A percentile compares a stretch with the other conserved stretches of the same genome.
phyloP scores from a whole-genome alignment of 2,329 filamentous ascomycete genomes.

The Microsporum canis region DNA sequence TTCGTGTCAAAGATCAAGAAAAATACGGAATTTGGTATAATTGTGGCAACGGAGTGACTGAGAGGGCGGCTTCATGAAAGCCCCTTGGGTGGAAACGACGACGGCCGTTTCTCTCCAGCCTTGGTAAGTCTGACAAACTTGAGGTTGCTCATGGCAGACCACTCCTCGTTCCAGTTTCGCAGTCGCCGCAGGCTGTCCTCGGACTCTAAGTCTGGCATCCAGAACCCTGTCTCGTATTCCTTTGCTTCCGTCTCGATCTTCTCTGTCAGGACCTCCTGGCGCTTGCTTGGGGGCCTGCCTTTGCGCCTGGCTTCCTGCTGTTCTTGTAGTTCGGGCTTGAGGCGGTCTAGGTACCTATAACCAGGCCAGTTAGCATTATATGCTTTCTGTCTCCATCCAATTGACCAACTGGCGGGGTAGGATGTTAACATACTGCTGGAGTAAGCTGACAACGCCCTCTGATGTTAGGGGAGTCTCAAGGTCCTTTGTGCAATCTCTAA shows the following conservation, averaged over 20 bases:
- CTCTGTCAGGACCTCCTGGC: conserved; percentile 65
- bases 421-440: background rate
- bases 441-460: background rate
- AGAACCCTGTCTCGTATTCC: conserved; percentile 75
- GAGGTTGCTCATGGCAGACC: conserved; percentile 65
- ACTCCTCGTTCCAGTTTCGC: conserved; percentile 68
- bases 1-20: background rate
- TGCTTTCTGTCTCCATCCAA: background rate
- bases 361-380: background rate
- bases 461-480: conserved; percentile 20
- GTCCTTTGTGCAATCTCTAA: conserved; percentile 46
- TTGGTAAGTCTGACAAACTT: conserved; percentile 65
- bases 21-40: background rate
- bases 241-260: conserved; percentile 59
- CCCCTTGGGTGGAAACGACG: conserved; percentile 65
- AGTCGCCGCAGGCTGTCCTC: conserved; percentile 54
- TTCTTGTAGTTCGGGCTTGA: conserved; percentile 28
- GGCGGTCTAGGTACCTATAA: conserved; percentile 28
- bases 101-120: conserved; percentile 53
- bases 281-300: conserved; percentile 65
- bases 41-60: background rate
- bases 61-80: conserved; percentile 29
- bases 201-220: conserved; percentile 62
- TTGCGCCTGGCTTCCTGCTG: conserved; percentile 55
- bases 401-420: background rate